Evolutionary conservation across 176 grass and related monocot species (phyloP), one percentile per base, ranked within the genome.

Genomic region (Cenchrus purpureus): DNA sequence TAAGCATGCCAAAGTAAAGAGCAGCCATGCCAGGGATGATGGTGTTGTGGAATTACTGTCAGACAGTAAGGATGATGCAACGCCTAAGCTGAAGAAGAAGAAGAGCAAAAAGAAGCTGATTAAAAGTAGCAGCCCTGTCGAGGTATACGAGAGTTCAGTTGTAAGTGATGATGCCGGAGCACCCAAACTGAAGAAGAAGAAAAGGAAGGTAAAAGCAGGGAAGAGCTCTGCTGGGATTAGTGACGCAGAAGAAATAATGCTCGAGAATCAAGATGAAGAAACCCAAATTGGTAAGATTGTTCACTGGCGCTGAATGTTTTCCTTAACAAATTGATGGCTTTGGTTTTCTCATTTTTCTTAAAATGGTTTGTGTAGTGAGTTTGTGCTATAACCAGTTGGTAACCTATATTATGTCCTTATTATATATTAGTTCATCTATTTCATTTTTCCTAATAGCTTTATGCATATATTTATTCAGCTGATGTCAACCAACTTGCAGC

Each of bases 131-230:
- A 86, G 76, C 77, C 72, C 73, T 79, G 9, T 64, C 12, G 19
- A 76, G 37, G 60, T 31, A 19, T 29, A 83, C 37, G 66, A 57
- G 80, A 90, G 60, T 73, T 28, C 62, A 22, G 58, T 71, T 63
- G 68, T 85, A 20, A 83, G 34, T 78, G 88, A 76, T 60, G 61
- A 87, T 75, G 29, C 43, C 51, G 72, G 56, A 83, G 72, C 53
- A 34, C 44, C 37, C 61, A 87, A 91, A 53, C 34, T 91, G 85
- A 87, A 80, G 77, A 90, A 85, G 55, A 94, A 88, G 89, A 94
- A 90, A 75, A 91, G 40, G 78, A 92, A 85, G 78, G 65, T 73
- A 43, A 92, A 88, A 42, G 74, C 83, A 77, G 83, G 62, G 86
- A 83, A 83, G 82, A 81, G 40, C 65, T 81, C 62, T 83, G 28